phyloP scores from a whole-genome alignment of 768 basidiomycete species.

The Pulveroboletus sp. region DNA sequence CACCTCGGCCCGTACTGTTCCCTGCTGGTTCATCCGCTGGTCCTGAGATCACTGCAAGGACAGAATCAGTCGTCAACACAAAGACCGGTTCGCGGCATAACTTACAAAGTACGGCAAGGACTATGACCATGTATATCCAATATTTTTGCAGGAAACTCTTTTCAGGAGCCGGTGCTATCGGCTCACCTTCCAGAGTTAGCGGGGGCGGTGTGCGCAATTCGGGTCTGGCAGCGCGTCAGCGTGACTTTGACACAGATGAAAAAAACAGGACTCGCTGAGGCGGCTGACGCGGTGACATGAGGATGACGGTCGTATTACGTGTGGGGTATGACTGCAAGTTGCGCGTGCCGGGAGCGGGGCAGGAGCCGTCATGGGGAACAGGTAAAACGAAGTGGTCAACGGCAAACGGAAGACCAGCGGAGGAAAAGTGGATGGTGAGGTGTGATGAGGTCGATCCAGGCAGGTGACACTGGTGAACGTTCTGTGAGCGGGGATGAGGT shows the following conservation, averaged over 20 bases:
- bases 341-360: conserved; percentile 34
- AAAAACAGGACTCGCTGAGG: conserved; percentile 48
- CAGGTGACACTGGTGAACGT: conserved; percentile 59
- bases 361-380: conserved; percentile 64
- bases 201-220: conserved; percentile 65
- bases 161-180: conserved; percentile 56
- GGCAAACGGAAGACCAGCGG: conserved; percentile 50
- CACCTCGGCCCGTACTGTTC: conserved; percentile 19
- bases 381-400: conserved; percentile 71
- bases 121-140: conserved; percentile 75
- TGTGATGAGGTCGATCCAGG: conserved; percentile 49
- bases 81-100: conserved; percentile 9
- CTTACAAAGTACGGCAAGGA: conserved; percentile 58
- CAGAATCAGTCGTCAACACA: neutral
- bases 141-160: conserved; percentile 86
- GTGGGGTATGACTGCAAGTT: conserved; percentile 25
- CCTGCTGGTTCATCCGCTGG: conserved; percentile 27
- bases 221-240: conserved; percentile 43
- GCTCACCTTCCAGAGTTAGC: conserved; percentile 61
- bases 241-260: neutral
- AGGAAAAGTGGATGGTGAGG: conserved; percentile 52
- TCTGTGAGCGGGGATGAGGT: conserved; percentile 13
- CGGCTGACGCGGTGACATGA: conserved; percentile 46
- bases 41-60: conserved; percentile 26
- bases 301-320: conserved; percentile 50